phyloP scores from a whole-genome alignment of 2,329 filamentous ascomycete genomes.

The Ciborinia camelliae region DNA sequence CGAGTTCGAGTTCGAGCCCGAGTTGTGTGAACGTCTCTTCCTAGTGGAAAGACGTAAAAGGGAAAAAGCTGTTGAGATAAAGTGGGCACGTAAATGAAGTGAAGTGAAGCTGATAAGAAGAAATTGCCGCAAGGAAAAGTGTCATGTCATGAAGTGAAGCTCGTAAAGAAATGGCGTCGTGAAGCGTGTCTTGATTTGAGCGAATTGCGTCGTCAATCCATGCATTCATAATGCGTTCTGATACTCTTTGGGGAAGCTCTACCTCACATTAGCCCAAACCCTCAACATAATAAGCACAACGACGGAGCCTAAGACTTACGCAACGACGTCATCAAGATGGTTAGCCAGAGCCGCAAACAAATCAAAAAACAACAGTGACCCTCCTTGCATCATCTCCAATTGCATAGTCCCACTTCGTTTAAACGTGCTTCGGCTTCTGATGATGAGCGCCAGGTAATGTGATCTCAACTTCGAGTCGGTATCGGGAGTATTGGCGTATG shows the following conservation, averaged over 20 bases:
- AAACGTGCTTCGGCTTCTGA: constrained; percentile 81
- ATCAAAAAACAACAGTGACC: constrained; percentile 83
- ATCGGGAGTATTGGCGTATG: constrained; percentile 85
- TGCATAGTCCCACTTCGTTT: constrained; percentile 96
- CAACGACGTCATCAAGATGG: constrained; percentile 70
- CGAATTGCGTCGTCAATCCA: neutral
- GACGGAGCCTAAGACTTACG: too few relatives aligned
- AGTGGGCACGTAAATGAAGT: neutral
- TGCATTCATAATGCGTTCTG: constrained; percentile 29
- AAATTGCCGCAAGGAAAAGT: neutral
- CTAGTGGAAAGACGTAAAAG: neutral
- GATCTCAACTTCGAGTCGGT: constrained; percentile 86
- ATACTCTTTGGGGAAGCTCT: constrained; percentile 36
- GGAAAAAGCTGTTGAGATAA: neutral
- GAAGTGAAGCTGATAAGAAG: neutral
- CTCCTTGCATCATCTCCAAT: constrained; percentile 85
- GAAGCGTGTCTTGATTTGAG: constrained; percentile 11
- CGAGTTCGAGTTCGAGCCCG: neutral
- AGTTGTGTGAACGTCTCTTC: neutral
- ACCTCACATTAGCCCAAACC: constrained; percentile 3
- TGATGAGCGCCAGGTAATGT: constrained; percentile 90
- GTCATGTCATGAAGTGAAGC: constrained; percentile 3
- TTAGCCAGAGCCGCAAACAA: constrained; percentile 91
- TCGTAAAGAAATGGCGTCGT: neutral
- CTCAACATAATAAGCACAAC: too few relatives aligned